phyloP scores from a whole-genome alignment of 1,284 basidiomycete genomes.

The Apiotrichum sp. region DNA sequence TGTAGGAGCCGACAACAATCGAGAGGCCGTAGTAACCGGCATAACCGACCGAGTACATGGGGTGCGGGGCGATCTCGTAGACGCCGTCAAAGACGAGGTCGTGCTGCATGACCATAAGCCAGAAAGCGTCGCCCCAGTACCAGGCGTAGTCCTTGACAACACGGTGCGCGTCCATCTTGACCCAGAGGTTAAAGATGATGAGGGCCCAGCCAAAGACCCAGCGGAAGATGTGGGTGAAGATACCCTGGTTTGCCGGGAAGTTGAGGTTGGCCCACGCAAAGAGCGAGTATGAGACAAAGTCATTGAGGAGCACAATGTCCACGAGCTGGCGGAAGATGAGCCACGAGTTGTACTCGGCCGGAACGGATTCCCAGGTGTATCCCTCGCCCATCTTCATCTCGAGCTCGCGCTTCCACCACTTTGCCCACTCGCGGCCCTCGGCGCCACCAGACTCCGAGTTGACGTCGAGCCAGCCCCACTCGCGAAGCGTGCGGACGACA shows the following conservation, averaged over 20 bases:
- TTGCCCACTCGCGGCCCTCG: slow-evolving; percentile 59
- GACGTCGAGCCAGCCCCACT: slow-evolving; percentile 80
- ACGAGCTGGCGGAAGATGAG: slow-evolving; percentile 59
- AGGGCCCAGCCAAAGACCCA: slow-evolving; percentile 81
- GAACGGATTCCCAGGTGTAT: slow-evolving; percentile 77
- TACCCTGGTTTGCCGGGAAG: slow-evolving; percentile 68
- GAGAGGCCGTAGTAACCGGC: slow-evolving; percentile 95
- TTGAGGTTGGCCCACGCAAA: slow-evolving; percentile 89
- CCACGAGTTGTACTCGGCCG: slow-evolving; percentile 48
- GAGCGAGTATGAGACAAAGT: slow-evolving; percentile 91
- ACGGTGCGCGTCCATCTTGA: slow-evolving; percentile 94
- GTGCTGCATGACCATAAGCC: slow-evolving; percentile 55
- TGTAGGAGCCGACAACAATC: slow-evolving; percentile 59
- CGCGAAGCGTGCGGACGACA: slow-evolving; percentile 76
- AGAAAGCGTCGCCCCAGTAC: slow-evolving; percentile 99
- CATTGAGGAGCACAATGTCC: slow-evolving; percentile 92
- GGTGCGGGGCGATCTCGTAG: slow-evolving; percentile 63
- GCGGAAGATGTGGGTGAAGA: slow-evolving; percentile 69
- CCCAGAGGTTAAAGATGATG: slow-evolving; percentile 95
- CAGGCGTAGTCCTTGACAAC: slow-evolving; percentile 80
- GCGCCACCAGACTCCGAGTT: slow-evolving; percentile 28
- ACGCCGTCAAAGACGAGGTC: slow-evolving; percentile 95
- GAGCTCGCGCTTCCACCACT: slow-evolving; percentile 81
- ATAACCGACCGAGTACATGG: slow-evolving; percentile 68
- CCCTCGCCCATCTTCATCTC: slow-evolving; percentile 86